Percentiles rank a stretch among this genome's conserved stretches.
These are phyloP conservation scores for Pseudopithomyces chartarum DNA, from an alignment of 2,329 filamentous ascomycete genomes.

Conservation along the genomic window DNA sequence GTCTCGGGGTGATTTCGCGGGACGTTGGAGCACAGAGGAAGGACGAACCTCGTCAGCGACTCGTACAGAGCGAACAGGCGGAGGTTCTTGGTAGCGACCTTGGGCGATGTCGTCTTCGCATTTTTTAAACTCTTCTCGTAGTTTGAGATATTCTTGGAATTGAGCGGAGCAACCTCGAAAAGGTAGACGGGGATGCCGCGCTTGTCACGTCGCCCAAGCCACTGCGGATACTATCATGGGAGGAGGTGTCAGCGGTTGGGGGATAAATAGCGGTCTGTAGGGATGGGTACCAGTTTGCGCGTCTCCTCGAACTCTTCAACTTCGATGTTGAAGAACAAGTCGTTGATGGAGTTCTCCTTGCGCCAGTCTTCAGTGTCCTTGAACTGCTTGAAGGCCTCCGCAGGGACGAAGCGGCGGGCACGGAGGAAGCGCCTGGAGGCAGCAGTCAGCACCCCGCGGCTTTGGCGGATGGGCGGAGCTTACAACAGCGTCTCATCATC, in stretches of 20 bases:
- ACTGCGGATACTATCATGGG: constrained; percentile 78
- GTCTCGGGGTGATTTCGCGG: constrained; percentile 75
- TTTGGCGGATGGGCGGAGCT: constrained; percentile 29
- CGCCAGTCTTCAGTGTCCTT: constrained; percentile 89
- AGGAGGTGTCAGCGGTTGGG: constrained; percentile 22
- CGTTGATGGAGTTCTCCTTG: constrained; percentile 74
- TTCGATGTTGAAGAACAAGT: constrained; percentile 85
- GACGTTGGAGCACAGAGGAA: constrained; percentile 82
- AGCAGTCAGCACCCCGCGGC: constrained; percentile 29
- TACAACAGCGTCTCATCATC: constrained; percentile 76
- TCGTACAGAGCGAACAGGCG: constrained; percentile 93
- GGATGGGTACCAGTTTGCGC: constrained; percentile 66
- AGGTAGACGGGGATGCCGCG: constrained; percentile 92
- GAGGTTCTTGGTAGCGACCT: constrained; percentile 75
- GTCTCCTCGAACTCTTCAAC: constrained; percentile 82
- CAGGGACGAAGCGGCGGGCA: constrained; percentile 77
- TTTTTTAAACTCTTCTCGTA: constrained; percentile 71
- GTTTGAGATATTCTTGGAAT: constrained; percentile 77
- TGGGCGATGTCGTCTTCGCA: constrained; percentile 64
- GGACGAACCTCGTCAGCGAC: constrained; percentile 83
- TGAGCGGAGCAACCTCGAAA: constrained; percentile 82
- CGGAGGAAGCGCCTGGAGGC: constrained; percentile 76
- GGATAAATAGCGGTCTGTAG: constrained; percentile 1
- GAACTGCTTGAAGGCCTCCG: constrained; percentile 83
- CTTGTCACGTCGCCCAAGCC: constrained; percentile 87